Conservation (phyloP, 495 filamentous ascomycete species). For the Letharia lupina region DNA sequence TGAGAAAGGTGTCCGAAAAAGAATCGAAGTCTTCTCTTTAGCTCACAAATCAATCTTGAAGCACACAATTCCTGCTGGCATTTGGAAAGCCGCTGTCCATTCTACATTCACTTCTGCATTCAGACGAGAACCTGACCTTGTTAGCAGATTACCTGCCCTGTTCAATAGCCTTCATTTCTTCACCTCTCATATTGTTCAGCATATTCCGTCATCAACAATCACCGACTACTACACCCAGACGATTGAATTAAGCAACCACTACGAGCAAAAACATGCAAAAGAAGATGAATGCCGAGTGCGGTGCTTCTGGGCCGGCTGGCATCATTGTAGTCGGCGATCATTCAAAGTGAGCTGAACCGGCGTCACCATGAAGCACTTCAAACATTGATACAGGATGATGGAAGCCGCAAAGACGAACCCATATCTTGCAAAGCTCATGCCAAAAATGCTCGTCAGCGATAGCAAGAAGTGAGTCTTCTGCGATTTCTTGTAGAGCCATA, state of each 20-base stretch:
- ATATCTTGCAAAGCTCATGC: no score
- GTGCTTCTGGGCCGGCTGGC: not conserved
- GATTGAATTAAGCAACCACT: not conserved
- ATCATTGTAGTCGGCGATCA: not conserved
- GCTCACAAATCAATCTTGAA: not conserved
- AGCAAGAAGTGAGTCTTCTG: no score
- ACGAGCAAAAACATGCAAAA: not conserved
- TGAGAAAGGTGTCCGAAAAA: not conserved
- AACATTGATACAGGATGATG: no score
- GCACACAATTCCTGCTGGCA: no score
- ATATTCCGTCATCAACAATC: not conserved
- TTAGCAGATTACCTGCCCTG: not conserved
- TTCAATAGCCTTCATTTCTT: not conserved
- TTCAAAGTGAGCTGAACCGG: not conserved
- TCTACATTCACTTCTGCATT: no score
- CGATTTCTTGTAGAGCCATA: no score
- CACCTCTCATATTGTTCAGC: not conserved
- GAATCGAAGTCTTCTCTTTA: not conserved
- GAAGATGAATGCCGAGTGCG: not conserved
- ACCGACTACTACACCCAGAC: not conserved
- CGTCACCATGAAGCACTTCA: no score
- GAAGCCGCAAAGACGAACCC: no score
- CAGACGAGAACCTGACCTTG: no score
- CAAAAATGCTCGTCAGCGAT: no score
- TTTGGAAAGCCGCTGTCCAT: no score